Evolutionary conservation across 108 stramenopile genomes (phyloP).

Genomic region (Seminavis robusta): DNA sequence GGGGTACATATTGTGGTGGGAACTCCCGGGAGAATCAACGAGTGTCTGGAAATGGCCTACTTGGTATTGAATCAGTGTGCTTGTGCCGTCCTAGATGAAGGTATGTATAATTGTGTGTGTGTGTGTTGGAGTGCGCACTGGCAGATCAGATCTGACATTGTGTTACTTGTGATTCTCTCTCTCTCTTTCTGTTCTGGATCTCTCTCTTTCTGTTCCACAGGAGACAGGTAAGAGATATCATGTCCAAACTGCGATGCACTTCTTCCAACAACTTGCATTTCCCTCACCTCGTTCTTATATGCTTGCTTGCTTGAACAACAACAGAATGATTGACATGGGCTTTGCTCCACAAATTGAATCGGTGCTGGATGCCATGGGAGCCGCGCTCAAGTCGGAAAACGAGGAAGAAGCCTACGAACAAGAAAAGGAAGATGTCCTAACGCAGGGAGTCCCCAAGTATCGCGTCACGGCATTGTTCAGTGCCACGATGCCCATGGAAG

Average conservation of each 20-base stretch:
- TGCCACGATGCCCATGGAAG: constrained; percentile 96
- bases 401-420: constrained; percentile 80
- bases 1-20: constrained; percentile 97
- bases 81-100: constrained; percentile 96
- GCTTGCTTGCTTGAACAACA: too few relatives aligned
- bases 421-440: constrained; percentile 56
- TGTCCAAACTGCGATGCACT: too few relatives aligned
- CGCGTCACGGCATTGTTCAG: constrained; percentile 96
- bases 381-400: constrained; percentile 76
- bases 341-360: constrained; percentile 91
- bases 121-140: too few relatives aligned
- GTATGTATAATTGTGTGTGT: too few relatives aligned
- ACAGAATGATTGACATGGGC: constrained; percentile 76
- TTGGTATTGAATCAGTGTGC: constrained; percentile 95
- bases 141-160: too few relatives aligned
- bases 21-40: constrained; percentile 96
- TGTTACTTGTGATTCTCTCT: too few relatives aligned
- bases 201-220: too few relatives aligned
- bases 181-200: too few relatives aligned
- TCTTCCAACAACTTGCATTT: too few relatives aligned
- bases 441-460: constrained; percentile 50
- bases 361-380: constrained; percentile 93
- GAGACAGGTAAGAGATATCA: too few relatives aligned
- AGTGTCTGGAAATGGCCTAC: constrained; percentile 92
- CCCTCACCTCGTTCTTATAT: too few relatives aligned